These are phyloP conservation scores for Calophaca sinica DNA, from an alignment of 306 rosid species.

Conservation along the genomic window DNA sequence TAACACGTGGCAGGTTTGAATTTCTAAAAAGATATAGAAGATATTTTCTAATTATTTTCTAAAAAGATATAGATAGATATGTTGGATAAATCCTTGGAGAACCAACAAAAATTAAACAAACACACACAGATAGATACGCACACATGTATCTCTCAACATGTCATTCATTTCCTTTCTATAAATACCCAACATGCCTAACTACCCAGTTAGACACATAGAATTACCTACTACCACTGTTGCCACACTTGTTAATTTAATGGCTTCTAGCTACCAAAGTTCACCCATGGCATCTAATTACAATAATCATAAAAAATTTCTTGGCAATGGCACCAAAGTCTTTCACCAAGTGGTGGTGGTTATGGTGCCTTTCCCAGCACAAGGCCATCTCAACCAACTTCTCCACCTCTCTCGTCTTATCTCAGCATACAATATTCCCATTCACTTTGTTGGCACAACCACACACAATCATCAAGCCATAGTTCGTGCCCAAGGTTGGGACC, in stretches of 20 bases:
- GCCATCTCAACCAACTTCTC: slow-evolving; percentile 90
- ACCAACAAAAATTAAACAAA: too few relatives aligned
- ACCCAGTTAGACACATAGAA: background rate
- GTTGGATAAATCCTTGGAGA: too few relatives aligned
- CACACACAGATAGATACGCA: background rate
- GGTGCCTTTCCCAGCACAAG: slow-evolving; percentile 81
- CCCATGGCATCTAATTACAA: slow-evolving; percentile 45
- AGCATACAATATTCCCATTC: slow-evolving; percentile 59
- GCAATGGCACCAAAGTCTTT: slow-evolving; percentile 21
- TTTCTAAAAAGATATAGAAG: too few relatives aligned
- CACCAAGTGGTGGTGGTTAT: slow-evolving; percentile 59
- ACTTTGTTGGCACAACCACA: slow-evolving; percentile 58
- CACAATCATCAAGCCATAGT: slow-evolving; percentile 69
- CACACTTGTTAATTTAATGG: slow-evolving; percentile 14
- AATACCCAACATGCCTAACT: background rate
- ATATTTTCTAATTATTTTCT: too few relatives aligned
- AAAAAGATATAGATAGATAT: too few relatives aligned
- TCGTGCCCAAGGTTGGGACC: slow-evolving; percentile 68
- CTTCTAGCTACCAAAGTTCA: slow-evolving; percentile 39
- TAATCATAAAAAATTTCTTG: slow-evolving; percentile 30
- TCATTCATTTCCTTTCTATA: background rate
- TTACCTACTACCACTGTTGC: background rate
- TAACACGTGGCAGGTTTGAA: too few relatives aligned
- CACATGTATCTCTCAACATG: background rate
- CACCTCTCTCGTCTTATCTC: slow-evolving; percentile 73